Conservation (phyloP, 331 rosid species). For the Dryas integrifolia region DNA sequence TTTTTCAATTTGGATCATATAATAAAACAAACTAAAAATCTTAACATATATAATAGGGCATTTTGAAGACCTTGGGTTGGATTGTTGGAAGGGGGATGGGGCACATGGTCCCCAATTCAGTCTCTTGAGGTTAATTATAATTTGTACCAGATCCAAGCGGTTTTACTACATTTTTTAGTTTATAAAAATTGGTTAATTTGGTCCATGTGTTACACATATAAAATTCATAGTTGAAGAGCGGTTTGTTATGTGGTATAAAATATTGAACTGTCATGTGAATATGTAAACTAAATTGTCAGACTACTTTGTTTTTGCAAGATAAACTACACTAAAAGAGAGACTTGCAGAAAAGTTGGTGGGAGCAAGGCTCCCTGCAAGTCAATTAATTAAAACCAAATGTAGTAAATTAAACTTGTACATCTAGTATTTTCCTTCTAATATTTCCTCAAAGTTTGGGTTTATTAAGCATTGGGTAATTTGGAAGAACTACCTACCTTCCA, state of each 20-base stretch:
- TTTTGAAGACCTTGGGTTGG: background rate
- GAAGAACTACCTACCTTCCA: too few relatives aligned
- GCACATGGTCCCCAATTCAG: background rate
- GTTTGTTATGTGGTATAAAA: background rate
- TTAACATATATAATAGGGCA: background rate
- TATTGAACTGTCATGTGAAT: background rate
- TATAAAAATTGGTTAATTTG: background rate
- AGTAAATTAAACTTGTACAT: background rate
- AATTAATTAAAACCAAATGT: background rate
- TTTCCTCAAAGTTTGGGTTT: too few relatives aligned
- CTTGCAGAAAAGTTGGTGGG: background rate
- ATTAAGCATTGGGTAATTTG: too few relatives aligned
- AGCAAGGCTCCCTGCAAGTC: background rate
- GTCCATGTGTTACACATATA: slow-evolving; percentile 3
- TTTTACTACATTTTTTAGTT: background rate
- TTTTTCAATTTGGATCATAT: too few relatives aligned
- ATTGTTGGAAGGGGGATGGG: background rate
- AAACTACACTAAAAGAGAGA: background rate
- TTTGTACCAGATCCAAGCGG: too few relatives aligned
- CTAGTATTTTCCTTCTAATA: too few relatives aligned
- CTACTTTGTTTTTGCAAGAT: background rate
- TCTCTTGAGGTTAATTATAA: background rate
- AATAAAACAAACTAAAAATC: background rate
- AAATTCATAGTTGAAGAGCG: background rate
- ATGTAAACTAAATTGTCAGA: slow-evolving; percentile 3